These are phyloP conservation scores for Candida cerambycidarum DNA, from an alignment of 805 yeast genomes.

Conservation along the genomic window DNA sequence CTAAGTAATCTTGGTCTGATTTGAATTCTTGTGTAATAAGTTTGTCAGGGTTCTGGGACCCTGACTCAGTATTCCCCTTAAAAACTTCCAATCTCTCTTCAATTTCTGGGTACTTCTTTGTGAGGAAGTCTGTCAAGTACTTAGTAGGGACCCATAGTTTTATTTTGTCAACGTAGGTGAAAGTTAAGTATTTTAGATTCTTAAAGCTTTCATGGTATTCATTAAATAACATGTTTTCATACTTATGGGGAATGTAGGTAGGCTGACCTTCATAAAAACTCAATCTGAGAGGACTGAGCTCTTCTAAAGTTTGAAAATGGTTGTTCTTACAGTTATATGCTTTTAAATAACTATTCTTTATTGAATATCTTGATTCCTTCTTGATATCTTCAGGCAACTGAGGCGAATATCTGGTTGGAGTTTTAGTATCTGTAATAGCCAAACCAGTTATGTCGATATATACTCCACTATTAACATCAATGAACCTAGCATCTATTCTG, in stretches of 20 bases:
- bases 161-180: constrained; percentile 35
- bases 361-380: constrained; percentile 13
- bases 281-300: constrained; percentile 33
- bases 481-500: constrained; percentile 55
- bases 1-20: constrained; percentile 23
- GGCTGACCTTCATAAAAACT: constrained; percentile 35
- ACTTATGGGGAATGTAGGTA: constrained; percentile 34
- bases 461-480: constrained; percentile 48
- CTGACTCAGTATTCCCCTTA: constrained; percentile 7
- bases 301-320: constrained; percentile 31
- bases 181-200: constrained; percentile 35
- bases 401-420: constrained; percentile 25
- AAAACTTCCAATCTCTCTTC: constrained; percentile 11
- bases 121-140: constrained; percentile 16
- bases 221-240: constrained; percentile 23
- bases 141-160: constrained; percentile 18
- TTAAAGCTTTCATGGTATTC: constrained; percentile 33
- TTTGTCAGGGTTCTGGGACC: background rate
- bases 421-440: constrained; percentile 30
- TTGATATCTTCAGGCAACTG: constrained; percentile 17
- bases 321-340: constrained; percentile 40
- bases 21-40: constrained; percentile 12
- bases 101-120: constrained; percentile 13
- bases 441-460: constrained; percentile 44
- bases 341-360: constrained; percentile 25